These are phyloP conservation scores for Backusella australiensis DNA, from an alignment of 192 early-diverging fungal genomes.

Conservation along the genomic window DNA sequence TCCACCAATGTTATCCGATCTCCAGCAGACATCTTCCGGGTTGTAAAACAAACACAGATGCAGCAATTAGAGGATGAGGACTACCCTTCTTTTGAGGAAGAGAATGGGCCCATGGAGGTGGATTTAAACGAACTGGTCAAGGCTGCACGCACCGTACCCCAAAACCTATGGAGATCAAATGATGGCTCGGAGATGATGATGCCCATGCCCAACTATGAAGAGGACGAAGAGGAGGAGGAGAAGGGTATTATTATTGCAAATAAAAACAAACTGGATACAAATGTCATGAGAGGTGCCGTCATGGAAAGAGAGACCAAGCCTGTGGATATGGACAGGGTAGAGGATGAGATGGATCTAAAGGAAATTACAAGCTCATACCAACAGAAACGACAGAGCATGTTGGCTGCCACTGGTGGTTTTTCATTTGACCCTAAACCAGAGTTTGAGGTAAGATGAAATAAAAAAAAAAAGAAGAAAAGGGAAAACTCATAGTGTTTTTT, in stretches of 20 bases:
- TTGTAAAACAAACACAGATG: constrained; percentile 4
- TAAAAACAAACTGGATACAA: constrained; percentile 36
- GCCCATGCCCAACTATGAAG: constrained; percentile 6
- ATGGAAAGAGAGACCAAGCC: constrained; percentile 43
- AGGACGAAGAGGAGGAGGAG: constrained; percentile 12
- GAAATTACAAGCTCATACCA: constrained; percentile 37
- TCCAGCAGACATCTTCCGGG: constrained; percentile 26
- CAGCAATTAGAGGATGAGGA: background rate
- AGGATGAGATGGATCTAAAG: constrained; percentile 48
- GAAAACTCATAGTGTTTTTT: background rate
- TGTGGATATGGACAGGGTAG: constrained; percentile 45
- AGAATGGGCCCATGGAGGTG: background rate
- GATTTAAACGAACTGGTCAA: constrained; percentile 19
- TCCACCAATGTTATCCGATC: constrained; percentile 6
- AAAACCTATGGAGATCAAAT: constrained; percentile 9
- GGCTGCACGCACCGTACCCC: background rate
- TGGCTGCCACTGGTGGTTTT: constrained; percentile 30
- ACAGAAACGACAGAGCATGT: constrained; percentile 20
- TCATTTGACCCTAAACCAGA: constrained; percentile 29
- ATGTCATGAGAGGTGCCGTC: constrained; percentile 42
- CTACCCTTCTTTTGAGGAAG: constrained; percentile 8
- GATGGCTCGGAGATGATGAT: background rate
- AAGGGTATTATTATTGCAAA: constrained; percentile 14
- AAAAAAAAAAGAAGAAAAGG: no score
- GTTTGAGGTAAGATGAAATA: constrained; percentile 21